Evolutionary conservation across 768 basidiomycete genomes (phyloP).

Genomic region (Macrocybe gigantea): DNA sequence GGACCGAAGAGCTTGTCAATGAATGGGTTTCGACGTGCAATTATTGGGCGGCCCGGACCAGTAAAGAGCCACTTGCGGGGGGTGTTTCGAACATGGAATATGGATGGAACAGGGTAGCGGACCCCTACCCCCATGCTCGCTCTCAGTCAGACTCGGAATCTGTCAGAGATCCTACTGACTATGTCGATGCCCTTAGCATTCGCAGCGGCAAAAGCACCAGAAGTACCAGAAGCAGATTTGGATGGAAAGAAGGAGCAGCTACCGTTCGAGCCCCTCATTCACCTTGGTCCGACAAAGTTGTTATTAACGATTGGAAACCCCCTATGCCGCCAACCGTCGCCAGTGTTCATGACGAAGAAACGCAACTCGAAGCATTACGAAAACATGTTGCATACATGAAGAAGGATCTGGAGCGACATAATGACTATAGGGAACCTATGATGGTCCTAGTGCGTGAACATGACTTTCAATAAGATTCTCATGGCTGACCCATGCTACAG

Average conservation of each 20-base stretch:
- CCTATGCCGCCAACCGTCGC: conserved; percentile 80
- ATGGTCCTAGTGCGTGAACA: conserved; percentile 51
- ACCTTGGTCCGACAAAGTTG: conserved; percentile 71
- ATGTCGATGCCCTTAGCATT: conserved; percentile 63
- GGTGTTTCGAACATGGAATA: conserved; percentile 99
- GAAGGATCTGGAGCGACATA: conserved; percentile 77
- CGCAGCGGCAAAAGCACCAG: conserved; percentile 67
- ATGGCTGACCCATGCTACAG: conserved; percentile 33
- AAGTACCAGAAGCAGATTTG: conserved; percentile 53
- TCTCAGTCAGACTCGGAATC: conserved; percentile 57
- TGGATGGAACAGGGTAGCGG: conserved; percentile 85
- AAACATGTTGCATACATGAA: conserved; percentile 75
- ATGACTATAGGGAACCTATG: conserved; percentile 82
- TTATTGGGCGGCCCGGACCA: conserved; percentile 96
- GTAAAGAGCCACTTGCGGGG: conserved; percentile 91
- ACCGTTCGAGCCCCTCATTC: conserved; percentile 63
- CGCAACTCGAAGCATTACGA: conserved; percentile 83
- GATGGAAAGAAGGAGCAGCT: conserved; percentile 59
- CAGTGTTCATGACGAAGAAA: conserved; percentile 87
- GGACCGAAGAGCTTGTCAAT: conserved; percentile 96
- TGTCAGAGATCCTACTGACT: conserved; percentile 35
- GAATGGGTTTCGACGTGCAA: conserved; percentile 99
- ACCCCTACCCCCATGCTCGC: conserved; percentile 42
- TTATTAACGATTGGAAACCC: conserved; percentile 92
- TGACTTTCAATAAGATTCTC: neutral